phyloP scores from a whole-genome alignment of 2,329 filamentous ascomycete species.

The Ophiostoma sp. region DNA sequence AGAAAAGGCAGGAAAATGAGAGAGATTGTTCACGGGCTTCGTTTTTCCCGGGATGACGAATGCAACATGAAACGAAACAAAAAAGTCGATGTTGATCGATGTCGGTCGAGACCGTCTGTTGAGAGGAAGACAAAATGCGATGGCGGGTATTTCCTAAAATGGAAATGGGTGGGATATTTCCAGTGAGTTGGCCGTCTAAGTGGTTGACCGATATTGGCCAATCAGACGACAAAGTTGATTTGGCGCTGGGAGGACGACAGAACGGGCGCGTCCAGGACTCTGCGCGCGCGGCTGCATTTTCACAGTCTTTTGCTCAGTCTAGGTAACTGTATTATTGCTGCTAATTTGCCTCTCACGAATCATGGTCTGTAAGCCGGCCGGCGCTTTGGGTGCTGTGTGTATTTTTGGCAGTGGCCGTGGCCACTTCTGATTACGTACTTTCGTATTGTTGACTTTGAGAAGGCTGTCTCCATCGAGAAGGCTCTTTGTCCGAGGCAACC shows the following conservation, averaged over 20 bases:
- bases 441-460: background rate
- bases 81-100: background rate
- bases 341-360: conserved; percentile 1
- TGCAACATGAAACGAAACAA: conserved; percentile 19
- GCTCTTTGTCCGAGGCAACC: background rate
- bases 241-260: conserved; percentile 1
- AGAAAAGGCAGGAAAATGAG: too few relatives aligned
- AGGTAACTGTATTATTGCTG: background rate
- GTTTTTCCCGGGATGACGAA: background rate
- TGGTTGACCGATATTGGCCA: background rate
- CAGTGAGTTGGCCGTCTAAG: background rate
- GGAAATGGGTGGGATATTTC: background rate
- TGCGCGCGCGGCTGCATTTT: conserved; percentile 9
- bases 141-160: conserved; percentile 2
- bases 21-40: background rate
- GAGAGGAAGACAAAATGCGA: background rate
- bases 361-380: conserved; percentile 13
- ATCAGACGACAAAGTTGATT: background rate
- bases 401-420: conserved; percentile 7
- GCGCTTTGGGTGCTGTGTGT: conserved; percentile 5
- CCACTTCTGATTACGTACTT: background rate
- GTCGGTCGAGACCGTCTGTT: background rate
- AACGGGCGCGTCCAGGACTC: background rate
- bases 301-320: background rate
- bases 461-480: background rate